A percentile compares a stretch with the other conserved stretches of the same genome.
Conservation (phyloP, 2,329 filamentous ascomycete species). For the Nigrospora osmanthi region DNA sequence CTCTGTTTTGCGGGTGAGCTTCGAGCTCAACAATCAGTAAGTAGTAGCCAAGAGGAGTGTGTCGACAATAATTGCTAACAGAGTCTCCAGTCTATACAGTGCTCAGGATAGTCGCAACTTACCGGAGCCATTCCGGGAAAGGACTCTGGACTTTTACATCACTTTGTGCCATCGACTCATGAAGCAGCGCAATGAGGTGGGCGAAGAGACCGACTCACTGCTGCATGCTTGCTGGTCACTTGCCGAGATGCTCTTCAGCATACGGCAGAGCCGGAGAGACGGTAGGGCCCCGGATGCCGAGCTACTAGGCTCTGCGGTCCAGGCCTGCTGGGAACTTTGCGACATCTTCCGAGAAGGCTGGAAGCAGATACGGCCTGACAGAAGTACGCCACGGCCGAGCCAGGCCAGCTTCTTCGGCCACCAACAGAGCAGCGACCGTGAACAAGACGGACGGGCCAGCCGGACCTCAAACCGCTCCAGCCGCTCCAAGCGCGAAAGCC, state of each 20-base stretch:
- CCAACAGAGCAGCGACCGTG: constrained; percentile 41
- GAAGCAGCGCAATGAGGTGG: constrained; percentile 77
- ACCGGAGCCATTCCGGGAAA: constrained; percentile 79
- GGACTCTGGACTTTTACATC: constrained; percentile 90
- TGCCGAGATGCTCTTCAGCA: constrained; percentile 86
- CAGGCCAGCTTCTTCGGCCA: constrained; percentile 62
- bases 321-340: constrained; percentile 91
- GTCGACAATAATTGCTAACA: constrained; percentile 1
- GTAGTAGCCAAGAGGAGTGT: constrained; percentile 12
- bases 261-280: constrained; percentile 75
- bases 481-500: constrained; percentile 46
- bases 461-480: constrained; percentile 46
- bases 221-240: constrained; percentile 83
- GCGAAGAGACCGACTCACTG: constrained; percentile 76
- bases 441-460: constrained; percentile 38
- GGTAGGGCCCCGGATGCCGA: constrained; percentile 71
- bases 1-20: constrained; percentile 83
- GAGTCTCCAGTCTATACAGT: constrained; percentile 61
- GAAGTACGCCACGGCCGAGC: constrained; percentile 74
- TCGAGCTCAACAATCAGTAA: constrained; percentile 88
- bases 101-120: constrained; percentile 73
- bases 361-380: constrained; percentile 79
- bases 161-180: constrained; percentile 92
- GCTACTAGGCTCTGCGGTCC: constrained; percentile 76
- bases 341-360: constrained; percentile 90